Evolutionary conservation across 257 asterid genomes (phyloP), one percentile per base, ranked within the genome.

Genomic region (Capsicum baccatum): DNA sequence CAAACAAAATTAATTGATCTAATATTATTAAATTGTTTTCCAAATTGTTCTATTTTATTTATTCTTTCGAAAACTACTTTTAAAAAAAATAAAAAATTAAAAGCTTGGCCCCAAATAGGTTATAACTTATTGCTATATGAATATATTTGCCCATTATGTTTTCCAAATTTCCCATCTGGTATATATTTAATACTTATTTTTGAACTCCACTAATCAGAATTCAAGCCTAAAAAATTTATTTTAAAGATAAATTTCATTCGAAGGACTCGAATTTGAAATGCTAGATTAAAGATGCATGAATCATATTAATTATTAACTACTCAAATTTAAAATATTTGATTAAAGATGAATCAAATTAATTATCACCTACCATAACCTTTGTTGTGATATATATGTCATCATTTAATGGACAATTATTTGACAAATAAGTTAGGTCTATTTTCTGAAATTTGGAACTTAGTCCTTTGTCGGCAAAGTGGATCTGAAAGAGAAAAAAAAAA

Each of bases 381-480:
- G 76, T 17, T 68, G 52, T 37, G 52, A 54, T 78, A 26, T 26
- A 54, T 54, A 14, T 54, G 21, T 74, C 81, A 78, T 74, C 81
- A 78, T 54, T 26, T 56, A 26, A 78, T 78, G 14, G 63, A 78
- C 48, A 78, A 78, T 78, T 13, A 52, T 78, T 78, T 35, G 44
- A 78, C 26, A 76, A 54, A 26, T 78, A 52, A 54, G 48, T 15
- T 78, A 3, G 50, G 15, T 54, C 13, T 33, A 78, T 78, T 78
- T 39, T 78, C 48, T 78, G 64, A 78, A 78, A 78, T 54, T 78
- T 13, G 48, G 60, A 78, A 78, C 26, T 78, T 54, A 54, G 26
- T 50, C 81, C 62, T 26, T 15, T 71, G 81, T 78, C 63, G 81
- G 81, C 81, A 78, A 54, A 42, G 54, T 26, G 62, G 50, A 56